Conservation (phyloP, 495 filamentous ascomycete genomes). For the Jackrogersella multiformis region DNA sequence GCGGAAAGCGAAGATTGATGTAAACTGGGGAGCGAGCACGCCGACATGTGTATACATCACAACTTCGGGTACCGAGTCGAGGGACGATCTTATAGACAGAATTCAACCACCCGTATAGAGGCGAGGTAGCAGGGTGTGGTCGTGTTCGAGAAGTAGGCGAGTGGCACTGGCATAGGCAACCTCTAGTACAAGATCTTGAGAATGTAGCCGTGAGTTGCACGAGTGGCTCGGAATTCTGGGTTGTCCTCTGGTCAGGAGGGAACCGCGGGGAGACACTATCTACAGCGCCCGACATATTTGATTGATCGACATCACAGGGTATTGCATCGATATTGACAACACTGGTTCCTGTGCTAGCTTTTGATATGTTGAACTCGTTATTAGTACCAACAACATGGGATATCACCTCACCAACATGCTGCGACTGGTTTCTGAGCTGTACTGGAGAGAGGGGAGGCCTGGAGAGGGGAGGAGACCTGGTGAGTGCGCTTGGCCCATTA, state of each 20-base stretch:
- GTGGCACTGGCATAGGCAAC: slow-evolving; percentile 28
- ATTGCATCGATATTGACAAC: neutral
- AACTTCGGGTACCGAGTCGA: neutral
- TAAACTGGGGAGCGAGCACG: slow-evolving; percentile 2
- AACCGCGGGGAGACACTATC: neutral
- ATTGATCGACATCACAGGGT: neutral
- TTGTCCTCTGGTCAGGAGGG: neutral
- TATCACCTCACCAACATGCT: neutral
- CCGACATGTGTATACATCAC: slow-evolving; percentile 14
- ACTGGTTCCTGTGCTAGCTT: no score
- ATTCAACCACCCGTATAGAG: slow-evolving; percentile 20
- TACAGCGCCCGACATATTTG: neutral
- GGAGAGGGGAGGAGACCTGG: neutral
- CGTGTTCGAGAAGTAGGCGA: slow-evolving; percentile 8
- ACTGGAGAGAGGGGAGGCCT: neutral
- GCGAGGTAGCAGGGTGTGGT: neutral
- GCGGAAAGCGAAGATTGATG: slow-evolving; percentile 22
- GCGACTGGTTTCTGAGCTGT: neutral
- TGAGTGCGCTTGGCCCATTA: neutral
- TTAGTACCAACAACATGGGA: neutral
- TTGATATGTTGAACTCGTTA: neutral
- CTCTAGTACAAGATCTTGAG: slow-evolving; percentile 3
- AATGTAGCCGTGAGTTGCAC: slow-evolving; percentile 19
- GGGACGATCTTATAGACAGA: slow-evolving; percentile 22
- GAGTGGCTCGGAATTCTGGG: neutral